Conservation (phyloP, 805 yeast genomes). For the Ogataea henricii region DNA sequence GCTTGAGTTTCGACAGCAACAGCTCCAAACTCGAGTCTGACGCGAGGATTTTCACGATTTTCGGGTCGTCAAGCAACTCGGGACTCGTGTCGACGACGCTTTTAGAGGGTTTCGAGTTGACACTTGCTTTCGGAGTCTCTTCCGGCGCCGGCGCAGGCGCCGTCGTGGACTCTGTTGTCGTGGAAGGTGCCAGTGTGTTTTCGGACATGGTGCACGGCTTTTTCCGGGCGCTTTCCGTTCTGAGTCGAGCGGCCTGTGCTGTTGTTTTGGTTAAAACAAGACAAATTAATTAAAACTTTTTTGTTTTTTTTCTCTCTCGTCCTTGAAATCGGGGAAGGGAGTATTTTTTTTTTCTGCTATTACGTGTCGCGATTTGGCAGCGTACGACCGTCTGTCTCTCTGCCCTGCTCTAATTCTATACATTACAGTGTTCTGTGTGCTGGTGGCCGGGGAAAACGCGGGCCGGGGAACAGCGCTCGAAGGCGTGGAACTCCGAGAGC, state of each 20-base stretch:
- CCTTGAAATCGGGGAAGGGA: no score
- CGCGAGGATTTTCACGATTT: constrained; percentile 52
- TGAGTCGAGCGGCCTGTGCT: neutral
- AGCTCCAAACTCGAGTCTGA: constrained; percentile 80
- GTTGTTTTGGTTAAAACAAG: neutral
- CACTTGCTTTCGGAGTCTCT: neutral
- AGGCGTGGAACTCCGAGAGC: neutral
- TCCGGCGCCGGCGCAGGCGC: neutral
- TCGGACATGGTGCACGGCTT: constrained; percentile 1
- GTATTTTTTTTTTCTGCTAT: neutral
- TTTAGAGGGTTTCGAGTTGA: neutral
- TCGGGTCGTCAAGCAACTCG: constrained; percentile 49
- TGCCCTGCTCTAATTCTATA: neutral
- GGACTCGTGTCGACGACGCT: constrained; percentile 26
- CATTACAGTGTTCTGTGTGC: neutral
- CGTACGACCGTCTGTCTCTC: neutral
- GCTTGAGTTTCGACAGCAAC: constrained; percentile 71
- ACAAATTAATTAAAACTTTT: neutral
- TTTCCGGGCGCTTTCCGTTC: neutral
- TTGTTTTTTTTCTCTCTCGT: neutral
- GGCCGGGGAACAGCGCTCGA: neutral
- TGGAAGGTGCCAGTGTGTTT: neutral
- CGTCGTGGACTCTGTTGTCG: neutral
- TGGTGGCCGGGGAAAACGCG: neutral
- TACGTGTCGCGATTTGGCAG: constrained; percentile 8